These are phyloP conservation scores for Corynascus novoguineensis DNA, from an alignment of 495 filamentous ascomycete genomes.

Conservation along the genomic window DNA sequence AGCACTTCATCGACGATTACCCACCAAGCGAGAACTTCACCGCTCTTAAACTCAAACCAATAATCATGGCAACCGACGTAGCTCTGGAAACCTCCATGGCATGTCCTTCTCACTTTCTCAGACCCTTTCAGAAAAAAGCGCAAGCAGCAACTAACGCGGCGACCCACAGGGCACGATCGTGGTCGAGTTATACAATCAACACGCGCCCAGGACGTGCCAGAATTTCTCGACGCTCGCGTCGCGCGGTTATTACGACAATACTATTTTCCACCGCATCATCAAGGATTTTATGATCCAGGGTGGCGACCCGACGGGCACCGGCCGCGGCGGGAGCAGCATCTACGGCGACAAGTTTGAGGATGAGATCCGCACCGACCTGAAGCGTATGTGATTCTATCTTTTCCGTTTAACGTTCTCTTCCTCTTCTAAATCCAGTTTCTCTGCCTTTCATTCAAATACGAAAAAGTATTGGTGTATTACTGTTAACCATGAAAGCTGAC, in stretches of 20 bases:
- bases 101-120: not conserved
- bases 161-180: constrained; percentile 70
- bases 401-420: not conserved
- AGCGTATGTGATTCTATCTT: too few relatives aligned
- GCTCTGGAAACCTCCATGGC: constrained; percentile 22
- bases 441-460: not conserved
- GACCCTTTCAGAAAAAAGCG: not conserved
- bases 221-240: constrained; percentile 78
- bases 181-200: constrained; percentile 73
- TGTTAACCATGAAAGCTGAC: too few relatives aligned
- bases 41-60: not conserved
- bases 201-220: constrained; percentile 61
- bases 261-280: constrained; percentile 92
- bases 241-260: constrained; percentile 79
- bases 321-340: constrained; percentile 82
- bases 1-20: not conserved
- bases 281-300: constrained; percentile 96
- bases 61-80: constrained; percentile 22
- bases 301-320: constrained; percentile 93
- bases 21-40: not conserved
- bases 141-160: not conserved
- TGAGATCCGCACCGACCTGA: constrained; percentile 69
- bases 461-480: not conserved
- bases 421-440: too few relatives aligned
- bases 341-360: constrained; percentile 95